Percentiles rank a stretch among this genome's conserved stretches.
phyloP scores from a whole-genome alignment of 768 basidiomycete species.

The Russula sp. region DNA sequence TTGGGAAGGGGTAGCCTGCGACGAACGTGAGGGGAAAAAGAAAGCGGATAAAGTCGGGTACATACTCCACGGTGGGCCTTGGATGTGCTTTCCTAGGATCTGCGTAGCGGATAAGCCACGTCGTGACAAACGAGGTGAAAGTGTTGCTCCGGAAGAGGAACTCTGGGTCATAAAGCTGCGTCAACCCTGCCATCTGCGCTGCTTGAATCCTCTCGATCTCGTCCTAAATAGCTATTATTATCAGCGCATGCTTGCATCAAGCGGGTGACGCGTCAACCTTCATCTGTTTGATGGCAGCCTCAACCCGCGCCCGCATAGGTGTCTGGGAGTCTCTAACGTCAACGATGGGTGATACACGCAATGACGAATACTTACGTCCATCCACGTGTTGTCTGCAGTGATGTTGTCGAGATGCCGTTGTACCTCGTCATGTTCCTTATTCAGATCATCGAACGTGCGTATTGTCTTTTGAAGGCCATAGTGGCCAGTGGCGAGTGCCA shows the following conservation, averaged over 20 bases:
- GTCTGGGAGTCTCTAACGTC: constrained; percentile 38
- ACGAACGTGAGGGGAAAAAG: not conserved
- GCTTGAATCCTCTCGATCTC: constrained; percentile 66
- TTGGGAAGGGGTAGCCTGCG: constrained; percentile 78
- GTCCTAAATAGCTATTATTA: constrained; percentile 35
- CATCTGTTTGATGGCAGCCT: constrained; percentile 67
- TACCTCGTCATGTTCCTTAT: constrained; percentile 70
- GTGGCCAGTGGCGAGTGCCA: constrained; percentile 82
- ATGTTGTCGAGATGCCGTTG: constrained; percentile 71
- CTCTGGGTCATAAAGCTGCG: constrained; percentile 83
- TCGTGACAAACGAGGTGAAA: constrained; percentile 86
- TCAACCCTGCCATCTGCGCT: constrained; percentile 75
- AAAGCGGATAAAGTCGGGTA: constrained; percentile 13
- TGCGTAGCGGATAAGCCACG: constrained; percentile 88
- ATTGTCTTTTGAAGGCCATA: constrained; percentile 83
- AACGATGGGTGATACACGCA: not conserved
- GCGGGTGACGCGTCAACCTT: constrained; percentile 36
- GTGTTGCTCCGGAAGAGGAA: constrained; percentile 70
- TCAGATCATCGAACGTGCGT: constrained; percentile 63
- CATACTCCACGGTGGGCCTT: constrained; percentile 57
- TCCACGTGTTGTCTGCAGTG: constrained; percentile 75
- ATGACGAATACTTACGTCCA: constrained; percentile 49
- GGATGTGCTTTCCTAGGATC: constrained; percentile 82
- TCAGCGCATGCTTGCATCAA: not conserved
- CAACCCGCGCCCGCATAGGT: constrained; percentile 68